Percentiles rank a stretch among this genome's conserved stretches.
Evolutionary conservation across 2,329 filamentous ascomycete species (phyloP).

Genomic region (Diplodia intermedia): DNA sequence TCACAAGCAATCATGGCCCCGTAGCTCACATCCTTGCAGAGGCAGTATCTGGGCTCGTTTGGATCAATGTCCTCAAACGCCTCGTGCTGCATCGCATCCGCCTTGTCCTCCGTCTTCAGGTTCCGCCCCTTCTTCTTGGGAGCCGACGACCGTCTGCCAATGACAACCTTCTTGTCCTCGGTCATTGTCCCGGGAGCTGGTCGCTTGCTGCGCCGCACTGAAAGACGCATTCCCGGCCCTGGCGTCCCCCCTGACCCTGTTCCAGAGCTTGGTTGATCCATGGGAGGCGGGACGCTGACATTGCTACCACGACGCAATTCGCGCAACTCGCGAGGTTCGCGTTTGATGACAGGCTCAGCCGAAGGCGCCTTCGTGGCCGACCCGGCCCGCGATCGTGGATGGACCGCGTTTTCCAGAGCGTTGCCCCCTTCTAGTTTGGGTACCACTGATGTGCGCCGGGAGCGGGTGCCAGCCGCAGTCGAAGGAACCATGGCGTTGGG

Average conservation of each 20-base stretch:
- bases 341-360: constrained; percentile 54
- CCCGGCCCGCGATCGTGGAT: constrained; percentile 43
- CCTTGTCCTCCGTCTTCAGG: constrained; percentile 62
- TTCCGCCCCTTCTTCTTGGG: constrained; percentile 61
- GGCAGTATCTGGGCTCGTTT: constrained; percentile 76
- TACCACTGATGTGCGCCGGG: constrained; percentile 30
- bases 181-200: constrained; percentile 77
- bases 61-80: constrained; percentile 64
- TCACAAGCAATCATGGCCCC: constrained; percentile 86
- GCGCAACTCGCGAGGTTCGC: constrained; percentile 45
- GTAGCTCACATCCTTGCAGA: constrained; percentile 80
- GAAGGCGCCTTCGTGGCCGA: constrained; percentile 53
- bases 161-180: constrained; percentile 67
- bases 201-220: constrained; percentile 62
- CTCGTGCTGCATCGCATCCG: constrained; percentile 48
- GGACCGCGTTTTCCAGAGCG: constrained; percentile 42
- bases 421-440: constrained; percentile 8
- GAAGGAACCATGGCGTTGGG: constrained; percentile 8
- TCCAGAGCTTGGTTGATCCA: constrained; percentile 34
- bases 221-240: constrained; percentile 41
- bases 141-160: constrained; percentile 68
- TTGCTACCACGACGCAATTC: constrained; percentile 56
- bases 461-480: constrained; percentile 28
- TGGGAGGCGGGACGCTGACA: constrained; percentile 50
- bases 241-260: constrained; percentile 41